These are phyloP conservation scores for Lepidopterella palustris DNA, from an alignment of 495 filamentous ascomycete genomes.

Conservation along the genomic window DNA sequence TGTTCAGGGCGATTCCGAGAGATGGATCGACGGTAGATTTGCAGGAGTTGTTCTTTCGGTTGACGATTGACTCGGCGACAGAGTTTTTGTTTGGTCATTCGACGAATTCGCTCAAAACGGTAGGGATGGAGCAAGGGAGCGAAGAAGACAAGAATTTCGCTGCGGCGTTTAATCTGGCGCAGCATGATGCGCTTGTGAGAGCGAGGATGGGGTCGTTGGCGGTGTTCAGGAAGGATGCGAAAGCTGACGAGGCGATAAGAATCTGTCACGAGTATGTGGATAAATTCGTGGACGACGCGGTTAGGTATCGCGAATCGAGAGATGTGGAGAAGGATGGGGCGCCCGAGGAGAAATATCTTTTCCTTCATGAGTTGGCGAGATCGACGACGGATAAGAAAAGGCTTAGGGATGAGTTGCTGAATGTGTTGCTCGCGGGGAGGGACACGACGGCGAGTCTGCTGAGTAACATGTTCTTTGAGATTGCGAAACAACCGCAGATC, in stretches of 20 bases:
- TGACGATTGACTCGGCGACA: constrained; percentile 64
- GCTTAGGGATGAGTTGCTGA: constrained; percentile 35
- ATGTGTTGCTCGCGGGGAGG: constrained; percentile 35
- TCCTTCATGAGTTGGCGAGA: constrained; percentile 37
- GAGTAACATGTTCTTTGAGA: constrained; percentile 30
- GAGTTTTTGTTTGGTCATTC: constrained; percentile 67
- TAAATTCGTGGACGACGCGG: constrained; percentile 36
- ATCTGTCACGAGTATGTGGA: constrained; percentile 50
- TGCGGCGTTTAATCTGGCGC: constrained; percentile 23
- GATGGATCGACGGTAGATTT: constrained; percentile 54
- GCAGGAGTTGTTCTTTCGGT: constrained; percentile 56
- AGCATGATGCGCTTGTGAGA: constrained; percentile 10
- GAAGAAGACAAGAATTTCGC: constrained; percentile 25
- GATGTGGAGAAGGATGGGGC: constrained; percentile 19
- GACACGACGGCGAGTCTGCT: constrained; percentile 42
- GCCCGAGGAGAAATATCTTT: constrained; percentile 32
- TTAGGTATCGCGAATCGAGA: constrained; percentile 9
- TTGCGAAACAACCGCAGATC: constrained; percentile 29
- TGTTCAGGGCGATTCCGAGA: constrained; percentile 43
- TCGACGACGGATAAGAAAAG: constrained; percentile 33
- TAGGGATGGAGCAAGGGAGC: constrained; percentile 1
- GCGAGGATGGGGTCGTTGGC: constrained; percentile 14
- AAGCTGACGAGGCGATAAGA: constrained; percentile 35
- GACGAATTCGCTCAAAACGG: constrained; percentile 36
- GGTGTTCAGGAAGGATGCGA: constrained; percentile 16